Conservation (phyloP, 1,284 basidiomycete species). For the Ceratobasidium sp. region DNA sequence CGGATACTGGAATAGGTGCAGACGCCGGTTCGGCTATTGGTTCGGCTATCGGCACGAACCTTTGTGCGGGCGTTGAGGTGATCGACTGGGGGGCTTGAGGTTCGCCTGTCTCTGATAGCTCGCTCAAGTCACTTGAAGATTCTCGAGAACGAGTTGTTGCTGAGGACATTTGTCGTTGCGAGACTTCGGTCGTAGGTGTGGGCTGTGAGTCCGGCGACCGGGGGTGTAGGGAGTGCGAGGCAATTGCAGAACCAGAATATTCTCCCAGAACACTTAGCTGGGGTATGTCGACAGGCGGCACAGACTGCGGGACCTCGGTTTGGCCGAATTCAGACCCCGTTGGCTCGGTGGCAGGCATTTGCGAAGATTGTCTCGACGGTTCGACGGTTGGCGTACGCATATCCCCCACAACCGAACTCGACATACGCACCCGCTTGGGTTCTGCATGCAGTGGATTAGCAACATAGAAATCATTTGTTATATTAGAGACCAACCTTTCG, state of each 20-base stretch:
- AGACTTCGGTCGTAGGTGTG: constrained; percentile 41
- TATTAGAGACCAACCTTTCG: constrained; percentile 6
- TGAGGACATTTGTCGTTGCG: too few relatives aligned
- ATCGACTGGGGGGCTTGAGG: constrained; percentile 1
- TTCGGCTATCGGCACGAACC: constrained; percentile 4
- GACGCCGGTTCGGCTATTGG: background rate
- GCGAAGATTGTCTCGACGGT: constrained; percentile 9
- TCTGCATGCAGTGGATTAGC: background rate
- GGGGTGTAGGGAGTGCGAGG: background rate
- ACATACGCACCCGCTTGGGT: constrained; percentile 22
- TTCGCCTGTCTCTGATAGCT: constrained; percentile 50
- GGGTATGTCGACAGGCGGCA: background rate
- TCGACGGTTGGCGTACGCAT: background rate
- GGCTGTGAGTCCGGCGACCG: constrained; percentile 40
- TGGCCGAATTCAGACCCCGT: constrained; percentile 52
- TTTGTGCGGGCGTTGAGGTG: constrained; percentile 3
- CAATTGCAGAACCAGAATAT: constrained; percentile 1
- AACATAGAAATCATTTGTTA: background rate
- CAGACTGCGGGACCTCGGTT: constrained; percentile 25
- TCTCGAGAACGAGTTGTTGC: too few relatives aligned
- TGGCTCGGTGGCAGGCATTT: background rate
- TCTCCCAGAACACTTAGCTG: too few relatives aligned
- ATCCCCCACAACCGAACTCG: background rate
- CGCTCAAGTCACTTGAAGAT: constrained; percentile 53
- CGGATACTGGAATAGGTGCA: background rate